Evolutionary conservation across 73 alveolate species (phyloP), one percentile per base, ranked within the genome.

Genomic region (Effrenium voratum): DNA sequence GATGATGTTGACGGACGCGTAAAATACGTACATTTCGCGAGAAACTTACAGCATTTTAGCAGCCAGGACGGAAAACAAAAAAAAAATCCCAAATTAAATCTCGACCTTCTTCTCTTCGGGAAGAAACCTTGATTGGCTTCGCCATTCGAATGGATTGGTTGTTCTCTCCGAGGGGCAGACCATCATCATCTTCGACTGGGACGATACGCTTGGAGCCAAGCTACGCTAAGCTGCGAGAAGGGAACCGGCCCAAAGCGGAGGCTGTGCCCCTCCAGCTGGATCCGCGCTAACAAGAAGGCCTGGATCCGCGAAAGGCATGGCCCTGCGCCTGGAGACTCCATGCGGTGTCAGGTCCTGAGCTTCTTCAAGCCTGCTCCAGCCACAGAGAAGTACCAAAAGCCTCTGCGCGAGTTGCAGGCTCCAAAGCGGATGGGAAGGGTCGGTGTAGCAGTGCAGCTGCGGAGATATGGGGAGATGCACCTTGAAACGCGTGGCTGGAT

Each of bases 251-350:
- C 77, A 26, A n/a, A n/a, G 43, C 34, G 28, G 77, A 72, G 82
- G 82, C 96, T 88, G 22, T 91, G 98, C 79, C 98, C 98, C 40
- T 91, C 98, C 66, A 91, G 91, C 63, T 91, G 98, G 98, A 91
- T 91, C 68, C 98, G 98, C 66, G 91, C 88, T 28, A 91, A 91
- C 91, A 88, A 88, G 86, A 88, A 88, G 96, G 96, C 93, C 34
- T 44, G 45, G 24, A 5, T 19, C 44, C 82, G 82, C n/a, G n/a
- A n/a, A n/a, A n/a, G n/a, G n/a, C n/a, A 52, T 8, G 63, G 19
- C 63, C 63, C 63, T 8, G 8, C 63, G 19, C 63, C 63, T 52
- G 63, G 63, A 19, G 63, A 12, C 19, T 40, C 28, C 60, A 36
- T 70, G 47, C 5, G 34, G 2, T 32, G 47, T 5, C 80, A 70